Base-by-base conservation (phyloP, 1,139 yeast species). In the Williopsis jadinii region DNA sequence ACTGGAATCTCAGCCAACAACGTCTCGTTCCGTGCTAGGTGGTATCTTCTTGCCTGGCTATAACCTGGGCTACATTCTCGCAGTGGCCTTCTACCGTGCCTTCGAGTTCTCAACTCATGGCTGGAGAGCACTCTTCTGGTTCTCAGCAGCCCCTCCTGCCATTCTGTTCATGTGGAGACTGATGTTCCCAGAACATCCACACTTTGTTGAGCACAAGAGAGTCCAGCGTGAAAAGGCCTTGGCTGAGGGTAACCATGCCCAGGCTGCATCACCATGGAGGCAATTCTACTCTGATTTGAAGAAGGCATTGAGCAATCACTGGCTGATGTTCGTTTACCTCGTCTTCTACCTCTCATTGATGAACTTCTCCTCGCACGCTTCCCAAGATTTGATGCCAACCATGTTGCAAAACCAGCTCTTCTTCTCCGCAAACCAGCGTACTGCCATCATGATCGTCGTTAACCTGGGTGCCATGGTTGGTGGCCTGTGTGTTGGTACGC, bases 91-190 rank as follows among this genome's bases (percentile, higher is more conserved):
- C 53, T 63, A 57, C 48, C 54, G 73, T 46, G 72, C 69, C 1
- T 63, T 68, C 44, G 55, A 54, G 41, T 51, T 52, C 39, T 49
- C 63, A 10, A 46, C 51, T 19, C 62, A 60, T 37, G 61, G 63
- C 2, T 75, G 80, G 80, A 65, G 76, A 57, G 60, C 76, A 2
- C 58, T 74, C 37, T 73, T 73, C 54, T 75, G 78, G 77, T 75
- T 75, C 49, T 61, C 71, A 34, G 68, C 79, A 13, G 77, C 75
- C 3, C 66, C 70, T 9, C 71, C 75, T 2, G 56, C 62, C 24
- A 41, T 69, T 5, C 54, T 70, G 36, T 57, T 68, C 30, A 42
- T 55, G 3, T 70, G 74, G 73, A 60, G 75, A 53, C 42, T 62
- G 30, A 51, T 53, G 15, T 55, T 59, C 45, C 70, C 70, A 26